These are phyloP conservation scores for Candida albicans DNA, from an alignment of 1,139 yeast species.

Conservation along the genomic window DNA sequence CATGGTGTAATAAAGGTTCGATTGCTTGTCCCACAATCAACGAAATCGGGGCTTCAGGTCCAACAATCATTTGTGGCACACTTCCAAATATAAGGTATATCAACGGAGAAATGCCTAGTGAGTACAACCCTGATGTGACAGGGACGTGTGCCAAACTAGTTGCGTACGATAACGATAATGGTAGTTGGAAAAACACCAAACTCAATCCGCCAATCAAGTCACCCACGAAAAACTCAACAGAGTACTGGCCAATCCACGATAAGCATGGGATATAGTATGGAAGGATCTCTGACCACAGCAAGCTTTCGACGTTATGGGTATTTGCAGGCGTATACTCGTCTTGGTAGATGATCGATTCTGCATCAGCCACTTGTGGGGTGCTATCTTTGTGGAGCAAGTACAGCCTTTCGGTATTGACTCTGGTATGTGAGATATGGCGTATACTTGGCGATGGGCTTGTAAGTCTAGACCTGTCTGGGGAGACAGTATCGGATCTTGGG, in stretches of 20 bases:
- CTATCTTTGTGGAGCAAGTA: constrained; percentile 18
- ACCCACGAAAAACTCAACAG: constrained; percentile 53
- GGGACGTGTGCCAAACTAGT: constrained; percentile 90
- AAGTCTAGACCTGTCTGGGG: constrained; percentile 10
- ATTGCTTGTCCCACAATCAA: constrained; percentile 90
- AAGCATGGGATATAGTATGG: constrained; percentile 82
- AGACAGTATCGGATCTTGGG: constrained; percentile 1
- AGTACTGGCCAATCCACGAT: constrained; percentile 75
- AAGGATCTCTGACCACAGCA: constrained; percentile 29
- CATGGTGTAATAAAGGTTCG: constrained; percentile 62
- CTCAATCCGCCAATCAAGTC: constrained; percentile 87
- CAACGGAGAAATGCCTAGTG: constrained; percentile 80
- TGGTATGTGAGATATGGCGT: constrained; percentile 31
- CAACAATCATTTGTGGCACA: constrained; percentile 95
- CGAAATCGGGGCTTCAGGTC: constrained; percentile 94
- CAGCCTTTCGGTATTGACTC: constrained; percentile 31
- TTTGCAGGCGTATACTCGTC: constrained; percentile 28
- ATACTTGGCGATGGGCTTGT: constrained; percentile 35
- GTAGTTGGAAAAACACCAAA: constrained; percentile 88
- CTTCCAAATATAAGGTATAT: constrained; percentile 83
- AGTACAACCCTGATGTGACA: constrained; percentile 79
- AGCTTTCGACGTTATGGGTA: constrained; percentile 21
- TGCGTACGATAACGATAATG: constrained; percentile 85
- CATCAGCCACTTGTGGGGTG: constrained; percentile 10
- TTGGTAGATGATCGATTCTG: constrained; percentile 19